phyloP scores from a whole-genome alignment of 805 yeast genomes.

The Priceomyces fermenticarens region DNA sequence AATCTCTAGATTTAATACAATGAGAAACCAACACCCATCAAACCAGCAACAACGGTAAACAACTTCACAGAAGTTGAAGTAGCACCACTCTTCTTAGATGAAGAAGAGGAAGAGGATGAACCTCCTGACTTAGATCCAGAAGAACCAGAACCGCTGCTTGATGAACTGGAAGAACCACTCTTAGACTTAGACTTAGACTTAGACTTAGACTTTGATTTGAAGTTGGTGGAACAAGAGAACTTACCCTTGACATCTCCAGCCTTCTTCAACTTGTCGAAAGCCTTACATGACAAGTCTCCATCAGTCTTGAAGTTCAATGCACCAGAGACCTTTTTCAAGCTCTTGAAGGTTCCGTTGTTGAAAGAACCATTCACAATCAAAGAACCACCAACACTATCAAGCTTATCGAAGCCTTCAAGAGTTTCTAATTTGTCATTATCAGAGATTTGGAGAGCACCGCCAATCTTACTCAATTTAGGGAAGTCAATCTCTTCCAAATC shows the following conservation, averaged over 20 bases:
- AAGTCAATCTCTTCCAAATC: conserved; percentile 68
- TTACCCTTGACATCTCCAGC: conserved; percentile 87
- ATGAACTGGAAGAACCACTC: conserved; percentile 11
- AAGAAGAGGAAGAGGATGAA: conserved; percentile 11
- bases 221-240: conserved; percentile 57
- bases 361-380: conserved; percentile 77
- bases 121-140: conserved; percentile 13
- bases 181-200: conserved; percentile 25
- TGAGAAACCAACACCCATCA: conserved; percentile 38
- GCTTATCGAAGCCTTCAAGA: conserved; percentile 70
- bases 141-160: conserved; percentile 13
- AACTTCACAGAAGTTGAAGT: conserved; percentile 17
- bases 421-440: conserved; percentile 73
- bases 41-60: conserved; percentile 26
- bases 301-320: conserved; percentile 79
- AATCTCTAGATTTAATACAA: conserved; percentile 10
- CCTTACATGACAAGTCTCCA: conserved; percentile 78
- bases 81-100: conserved; percentile 25
- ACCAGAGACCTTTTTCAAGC: conserved; percentile 81
- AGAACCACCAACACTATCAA: conserved; percentile 85
- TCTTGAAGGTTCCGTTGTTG: conserved; percentile 71
- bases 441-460: conserved; percentile 90
- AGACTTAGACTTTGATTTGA: conserved; percentile 43
- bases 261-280: conserved; percentile 67
- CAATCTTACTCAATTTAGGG: conserved; percentile 66